These are phyloP conservation scores for Aspergillus sparsus DNA, from an alignment of 495 filamentous ascomycete species.

Conservation along the genomic window DNA sequence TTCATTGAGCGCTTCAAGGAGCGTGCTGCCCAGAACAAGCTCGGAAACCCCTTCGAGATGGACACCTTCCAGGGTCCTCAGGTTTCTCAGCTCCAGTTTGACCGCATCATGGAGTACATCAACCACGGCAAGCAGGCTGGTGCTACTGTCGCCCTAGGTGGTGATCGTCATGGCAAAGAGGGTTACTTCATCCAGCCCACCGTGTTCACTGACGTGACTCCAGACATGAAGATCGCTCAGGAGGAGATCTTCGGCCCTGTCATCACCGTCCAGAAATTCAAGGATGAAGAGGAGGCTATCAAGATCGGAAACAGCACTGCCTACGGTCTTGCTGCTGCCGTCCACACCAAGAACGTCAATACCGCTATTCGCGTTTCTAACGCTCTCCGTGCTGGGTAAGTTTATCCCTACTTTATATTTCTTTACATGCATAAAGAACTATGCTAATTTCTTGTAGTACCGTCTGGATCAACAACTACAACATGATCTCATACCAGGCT, in stretches of 20 bases:
- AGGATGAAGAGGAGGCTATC: slow-evolving; percentile 82
- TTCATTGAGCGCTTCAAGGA: slow-evolving; percentile 87
- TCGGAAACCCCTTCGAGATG: slow-evolving; percentile 86
- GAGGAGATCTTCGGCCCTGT: slow-evolving; percentile 99
- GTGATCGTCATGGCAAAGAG: slow-evolving; percentile 82
- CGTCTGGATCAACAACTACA: slow-evolving; percentile 95
- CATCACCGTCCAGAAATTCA: slow-evolving; percentile 91
- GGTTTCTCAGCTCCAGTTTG: slow-evolving; percentile 91
- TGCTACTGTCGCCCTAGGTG: slow-evolving; percentile 82
- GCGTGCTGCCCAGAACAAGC: slow-evolving; percentile 76
- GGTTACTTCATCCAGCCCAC: slow-evolving; percentile 99
- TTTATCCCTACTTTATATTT: neutral
- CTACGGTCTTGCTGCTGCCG: slow-evolving; percentile 83
- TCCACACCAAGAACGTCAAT: slow-evolving; percentile 93
- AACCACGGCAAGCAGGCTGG: slow-evolving; percentile 83
- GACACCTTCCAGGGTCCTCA: slow-evolving; percentile 98
- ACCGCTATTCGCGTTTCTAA: slow-evolving; percentile 89
- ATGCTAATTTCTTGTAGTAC: slow-evolving; percentile 50
- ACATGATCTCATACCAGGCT: slow-evolving; percentile 76
- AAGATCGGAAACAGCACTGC: slow-evolving; percentile 75
- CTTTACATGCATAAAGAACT: neutral
- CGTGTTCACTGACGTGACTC: slow-evolving; percentile 86
- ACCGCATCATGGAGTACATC: slow-evolving; percentile 98
- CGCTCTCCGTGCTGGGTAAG: slow-evolving; percentile 69
- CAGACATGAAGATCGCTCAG: slow-evolving; percentile 97